phyloP scores from a whole-genome alignment of 2,329 filamentous ascomycete species.

The Colletotrichum echinochloae region DNA sequence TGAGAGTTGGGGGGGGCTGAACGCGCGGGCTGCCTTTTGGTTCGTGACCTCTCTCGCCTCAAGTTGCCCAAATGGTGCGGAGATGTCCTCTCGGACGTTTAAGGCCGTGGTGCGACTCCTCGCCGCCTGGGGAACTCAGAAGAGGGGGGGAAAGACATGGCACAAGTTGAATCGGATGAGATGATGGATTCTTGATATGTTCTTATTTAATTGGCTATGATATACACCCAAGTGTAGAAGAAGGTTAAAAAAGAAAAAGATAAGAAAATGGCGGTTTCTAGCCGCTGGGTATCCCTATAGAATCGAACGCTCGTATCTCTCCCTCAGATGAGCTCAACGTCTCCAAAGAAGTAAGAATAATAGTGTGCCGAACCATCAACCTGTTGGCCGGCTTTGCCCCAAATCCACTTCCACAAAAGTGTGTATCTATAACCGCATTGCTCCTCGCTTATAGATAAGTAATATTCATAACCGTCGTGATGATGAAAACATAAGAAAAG shows the following conservation, averaged over 20 bases:
- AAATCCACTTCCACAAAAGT: too few species aligned
- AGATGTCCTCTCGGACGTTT: slow-evolving; percentile 8
- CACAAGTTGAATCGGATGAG: not conserved
- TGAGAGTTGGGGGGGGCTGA: slow-evolving; percentile 1
- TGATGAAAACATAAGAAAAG: not conserved
- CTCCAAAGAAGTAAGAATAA: not conserved
- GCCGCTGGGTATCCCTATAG: slow-evolving; percentile 32
- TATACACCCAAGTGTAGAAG: too few species aligned
- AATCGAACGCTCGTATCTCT: slow-evolving; percentile 7
- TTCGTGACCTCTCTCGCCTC: not conserved
- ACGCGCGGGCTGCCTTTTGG: not conserved
- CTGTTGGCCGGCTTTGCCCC: not conserved
- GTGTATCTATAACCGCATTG: too few species aligned
- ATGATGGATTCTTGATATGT: slow-evolving; percentile 2
- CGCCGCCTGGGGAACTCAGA: too few species aligned
- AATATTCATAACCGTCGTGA: slow-evolving; percentile 6
- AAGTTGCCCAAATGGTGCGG: not conserved
- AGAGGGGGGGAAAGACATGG: too few species aligned
- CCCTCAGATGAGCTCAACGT: not conserved
- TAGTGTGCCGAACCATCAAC: not conserved
- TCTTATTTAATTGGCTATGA: not conserved
- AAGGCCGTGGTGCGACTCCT: slow-evolving; percentile 13
- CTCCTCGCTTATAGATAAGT: not conserved
- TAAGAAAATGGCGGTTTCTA: not conserved
- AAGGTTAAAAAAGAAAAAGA: not conserved